phyloP scores from a whole-genome alignment of 202 grass and related monocot species.

The Saccharum hybrid region DNA sequence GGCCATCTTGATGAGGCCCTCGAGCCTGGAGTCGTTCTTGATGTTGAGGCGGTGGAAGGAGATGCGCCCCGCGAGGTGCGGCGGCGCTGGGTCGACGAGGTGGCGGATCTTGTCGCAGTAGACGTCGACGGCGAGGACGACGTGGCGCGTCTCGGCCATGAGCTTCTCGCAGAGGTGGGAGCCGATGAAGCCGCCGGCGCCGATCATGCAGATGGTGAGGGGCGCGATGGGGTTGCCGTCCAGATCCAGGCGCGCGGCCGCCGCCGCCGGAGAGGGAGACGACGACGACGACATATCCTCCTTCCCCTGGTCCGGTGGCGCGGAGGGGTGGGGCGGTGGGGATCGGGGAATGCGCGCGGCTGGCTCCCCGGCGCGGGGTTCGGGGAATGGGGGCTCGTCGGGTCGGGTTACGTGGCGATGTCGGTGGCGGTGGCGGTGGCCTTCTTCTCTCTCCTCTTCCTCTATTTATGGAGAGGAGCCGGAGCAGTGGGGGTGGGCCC shows the following conservation, averaged over 20 bases:
- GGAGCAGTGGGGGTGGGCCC: too few species aligned
- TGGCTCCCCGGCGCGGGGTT: background rate
- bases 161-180: conserved; percentile 99
- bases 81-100: conserved; percentile 72
- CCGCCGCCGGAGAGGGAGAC: conserved; percentile 32
- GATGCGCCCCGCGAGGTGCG: conserved; percentile 61
- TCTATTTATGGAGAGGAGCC: conserved; percentile 40
- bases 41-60: conserved; percentile 99
- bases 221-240: conserved; percentile 69
- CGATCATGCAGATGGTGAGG: conserved; percentile 95
- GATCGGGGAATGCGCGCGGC: background rate
- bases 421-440: conserved; percentile 39
- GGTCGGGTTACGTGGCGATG: conserved; percentile 44
- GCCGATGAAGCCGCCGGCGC: conserved; percentile 93
- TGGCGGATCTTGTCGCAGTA: conserved; percentile 99
- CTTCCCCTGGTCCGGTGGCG: background rate
- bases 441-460: background rate
- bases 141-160: conserved; percentile 79
- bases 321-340: background rate
- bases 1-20: conserved; percentile 96
- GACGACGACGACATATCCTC: conserved; percentile 38
- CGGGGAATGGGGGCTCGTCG: background rate
- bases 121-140: conserved; percentile 80
- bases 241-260: conserved; percentile 63
- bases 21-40: conserved; percentile 90